phyloP scores from a whole-genome alignment of 805 yeast genomes.

The Candida piceae region DNA sequence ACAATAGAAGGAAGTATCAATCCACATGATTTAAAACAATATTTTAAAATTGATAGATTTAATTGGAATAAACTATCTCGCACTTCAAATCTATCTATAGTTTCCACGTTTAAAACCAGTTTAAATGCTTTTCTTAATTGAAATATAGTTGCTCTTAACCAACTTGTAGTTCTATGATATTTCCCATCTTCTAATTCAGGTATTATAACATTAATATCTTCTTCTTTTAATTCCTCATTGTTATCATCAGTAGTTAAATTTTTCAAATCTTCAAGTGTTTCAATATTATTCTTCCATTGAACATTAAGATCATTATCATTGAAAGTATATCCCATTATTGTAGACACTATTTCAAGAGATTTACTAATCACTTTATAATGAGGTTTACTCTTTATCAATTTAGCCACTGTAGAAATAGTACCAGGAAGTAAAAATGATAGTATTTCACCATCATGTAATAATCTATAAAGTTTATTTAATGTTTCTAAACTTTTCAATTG shows the following conservation, averaged over 20 bases:
- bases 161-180: constrained; percentile 38
- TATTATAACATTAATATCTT: constrained; percentile 11
- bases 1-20: constrained; percentile 33
- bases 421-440: constrained; percentile 49
- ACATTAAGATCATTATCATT: constrained; percentile 36
- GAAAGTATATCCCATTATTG: constrained; percentile 33
- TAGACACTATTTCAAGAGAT: constrained; percentile 27
- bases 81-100: constrained; percentile 29
- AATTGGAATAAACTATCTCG: constrained; percentile 28
- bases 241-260: neutral
- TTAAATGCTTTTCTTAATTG: constrained; percentile 46
- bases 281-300: constrained; percentile 3
- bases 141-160: constrained; percentile 50
- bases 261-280: constrained; percentile 13
- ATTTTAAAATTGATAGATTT: constrained; percentile 25
- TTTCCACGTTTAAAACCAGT: constrained; percentile 24
- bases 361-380: constrained; percentile 34
- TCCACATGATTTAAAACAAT: constrained; percentile 33
- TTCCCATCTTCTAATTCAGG: constrained; percentile 11
- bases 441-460: constrained; percentile 42
- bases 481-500: constrained; percentile 32
- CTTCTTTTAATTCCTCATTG: neutral
- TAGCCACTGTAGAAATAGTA: constrained; percentile 40
- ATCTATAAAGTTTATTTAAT: constrained; percentile 30
- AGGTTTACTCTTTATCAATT: constrained; percentile 29